These are phyloP conservation scores for Arthrobotrys megalospora DNA, from an alignment of 2,329 filamentous ascomycete species.

Conservation along the genomic window DNA sequence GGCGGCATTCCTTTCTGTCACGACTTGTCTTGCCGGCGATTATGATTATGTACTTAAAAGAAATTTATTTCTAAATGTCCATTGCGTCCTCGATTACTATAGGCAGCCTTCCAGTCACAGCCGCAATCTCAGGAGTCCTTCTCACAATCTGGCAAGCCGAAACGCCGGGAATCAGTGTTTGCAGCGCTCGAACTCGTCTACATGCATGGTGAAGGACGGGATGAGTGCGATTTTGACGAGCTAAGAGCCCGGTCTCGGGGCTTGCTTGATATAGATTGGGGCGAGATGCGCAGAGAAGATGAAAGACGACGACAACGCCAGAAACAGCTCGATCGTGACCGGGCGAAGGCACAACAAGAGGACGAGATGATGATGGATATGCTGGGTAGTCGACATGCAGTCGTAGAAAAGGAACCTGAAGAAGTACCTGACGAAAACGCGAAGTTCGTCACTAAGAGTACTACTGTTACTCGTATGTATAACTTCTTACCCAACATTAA, in stretches of 20 bases:
- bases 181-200: slow-evolving; percentile 44
- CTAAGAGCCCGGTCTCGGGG: slow-evolving; percentile 84
- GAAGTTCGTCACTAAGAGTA: slow-evolving; percentile 56
- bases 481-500: slow-evolving; percentile 6
- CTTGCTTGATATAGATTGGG: slow-evolving; percentile 74
- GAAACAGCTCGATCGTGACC: slow-evolving; percentile 48
- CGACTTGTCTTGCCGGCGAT: slow-evolving; percentile 63
- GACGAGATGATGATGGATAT: slow-evolving; percentile 58
- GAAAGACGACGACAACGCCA: slow-evolving; percentile 54
- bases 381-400: slow-evolving; percentile 46
- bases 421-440: slow-evolving; percentile 67
- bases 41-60: slow-evolving; percentile 52
- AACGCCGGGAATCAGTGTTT: slow-evolving; percentile 73
- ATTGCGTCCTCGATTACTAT: slow-evolving; percentile 65
- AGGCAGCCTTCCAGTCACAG: slow-evolving; percentile 42
- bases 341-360: slow-evolving; percentile 37
- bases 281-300: slow-evolving; percentile 66
- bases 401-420: slow-evolving; percentile 46
- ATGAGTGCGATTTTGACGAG: slow-evolving; percentile 79
- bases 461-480: slow-evolving; percentile 32
- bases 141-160: slow-evolving; percentile 81
- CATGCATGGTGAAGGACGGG: slow-evolving; percentile 38
- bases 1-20: slow-evolving; percentile 7
- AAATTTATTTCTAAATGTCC: slow-evolving; percentile 67
- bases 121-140: slow-evolving; percentile 82